Conservation (phyloP, 176 grass and related monocot species). For the Aegilops tauschii region DNA sequence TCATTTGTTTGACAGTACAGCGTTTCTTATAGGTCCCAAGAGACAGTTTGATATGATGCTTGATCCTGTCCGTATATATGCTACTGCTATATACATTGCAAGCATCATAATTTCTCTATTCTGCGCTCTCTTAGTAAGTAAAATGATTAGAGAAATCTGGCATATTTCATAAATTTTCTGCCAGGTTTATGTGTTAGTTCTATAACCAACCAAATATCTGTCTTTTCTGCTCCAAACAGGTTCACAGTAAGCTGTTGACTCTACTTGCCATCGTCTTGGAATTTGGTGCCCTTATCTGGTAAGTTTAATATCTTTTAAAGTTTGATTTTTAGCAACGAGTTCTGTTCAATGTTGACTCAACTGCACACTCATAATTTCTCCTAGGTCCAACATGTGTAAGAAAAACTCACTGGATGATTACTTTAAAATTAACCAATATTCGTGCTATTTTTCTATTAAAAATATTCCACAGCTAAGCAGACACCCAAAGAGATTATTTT, state of each 20-base stretch:
- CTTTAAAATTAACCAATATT: not conserved
- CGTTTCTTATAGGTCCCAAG: conserved; percentile 98
- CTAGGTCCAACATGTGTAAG: not conserved
- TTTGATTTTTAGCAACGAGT: conserved; percentile 9
- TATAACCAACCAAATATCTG: not conserved
- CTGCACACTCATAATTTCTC: not conserved
- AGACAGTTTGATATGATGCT: conserved; percentile 98
- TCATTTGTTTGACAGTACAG: conserved; percentile 90
- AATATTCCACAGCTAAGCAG: not conserved
- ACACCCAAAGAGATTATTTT: not conserved
- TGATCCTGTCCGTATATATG: conserved; percentile 98
- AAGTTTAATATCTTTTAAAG: conserved; percentile 24
- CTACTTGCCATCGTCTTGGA: conserved; percentile 88
- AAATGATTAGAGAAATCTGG: not conserved
- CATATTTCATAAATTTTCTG: conserved; percentile 24
- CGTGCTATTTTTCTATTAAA: not conserved
- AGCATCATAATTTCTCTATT: conserved; percentile 92
- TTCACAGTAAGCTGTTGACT: conserved; percentile 89
- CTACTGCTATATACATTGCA: conserved; percentile 93
- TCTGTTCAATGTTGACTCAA: not conserved
- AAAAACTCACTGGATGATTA: not conserved
- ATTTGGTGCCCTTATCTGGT: conserved; percentile 97
- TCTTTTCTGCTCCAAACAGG: conserved; percentile 40
- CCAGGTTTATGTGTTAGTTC: not conserved
- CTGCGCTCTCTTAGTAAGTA: conserved; percentile 88